Evolutionary conservation across 768 basidiomycete species (phyloP).

Genomic region (Multifurca ochricompacta): DNA sequence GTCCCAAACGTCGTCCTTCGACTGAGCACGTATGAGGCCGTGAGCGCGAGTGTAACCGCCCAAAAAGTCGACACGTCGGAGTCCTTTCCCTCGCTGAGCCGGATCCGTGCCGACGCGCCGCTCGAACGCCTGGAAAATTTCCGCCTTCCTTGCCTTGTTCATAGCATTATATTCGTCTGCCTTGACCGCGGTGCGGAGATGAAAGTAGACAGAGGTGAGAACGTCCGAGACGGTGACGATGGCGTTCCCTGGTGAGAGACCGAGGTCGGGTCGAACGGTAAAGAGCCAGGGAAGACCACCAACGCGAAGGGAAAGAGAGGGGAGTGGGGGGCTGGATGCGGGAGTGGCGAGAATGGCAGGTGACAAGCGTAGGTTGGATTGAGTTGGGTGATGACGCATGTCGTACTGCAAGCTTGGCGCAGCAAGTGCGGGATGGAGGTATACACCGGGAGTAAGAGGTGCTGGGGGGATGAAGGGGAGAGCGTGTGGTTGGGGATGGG

Average conservation of each 20-base stretch:
- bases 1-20: conserved; percentile 9
- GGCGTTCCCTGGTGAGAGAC: neutral
- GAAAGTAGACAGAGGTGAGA: neutral
- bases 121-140: neutral
- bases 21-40: conserved; percentile 11
- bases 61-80: conserved; percentile 13
- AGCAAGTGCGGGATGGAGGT: neutral
- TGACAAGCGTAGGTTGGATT: neutral
- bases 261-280: neutral
- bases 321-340: neutral
- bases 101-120: neutral
- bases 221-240: conserved; percentile 7
- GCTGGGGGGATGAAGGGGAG: neutral
- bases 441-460: neutral
- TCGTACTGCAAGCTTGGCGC: conserved; percentile 3
- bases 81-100: conserved; percentile 1
- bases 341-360: neutral
- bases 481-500: neutral
- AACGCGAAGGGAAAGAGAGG: neutral
- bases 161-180: conserved; percentile 1
- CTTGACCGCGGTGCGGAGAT: conserved; percentile 9
- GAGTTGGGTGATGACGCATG: neutral
- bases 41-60: neutral
- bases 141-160: neutral
- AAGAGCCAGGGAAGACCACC: conserved; percentile 1